These are phyloP conservation scores for Ogataea dorogensis DNA, from an alignment of 805 yeast species.

Conservation along the genomic window DNA sequence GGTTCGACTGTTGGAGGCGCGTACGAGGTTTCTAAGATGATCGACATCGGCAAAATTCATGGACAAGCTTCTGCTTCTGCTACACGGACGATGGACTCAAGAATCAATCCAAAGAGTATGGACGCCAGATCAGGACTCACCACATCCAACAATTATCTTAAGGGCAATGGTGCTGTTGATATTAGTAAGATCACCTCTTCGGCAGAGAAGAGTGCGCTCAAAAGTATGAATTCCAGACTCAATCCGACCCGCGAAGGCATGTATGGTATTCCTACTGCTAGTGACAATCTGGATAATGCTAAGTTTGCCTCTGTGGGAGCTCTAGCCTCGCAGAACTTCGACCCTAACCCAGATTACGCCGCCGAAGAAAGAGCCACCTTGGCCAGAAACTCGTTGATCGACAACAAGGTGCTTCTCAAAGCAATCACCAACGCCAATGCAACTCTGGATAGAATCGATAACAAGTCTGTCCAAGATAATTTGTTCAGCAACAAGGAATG, in stretches of 20 bases:
- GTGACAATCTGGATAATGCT: constrained; percentile 41
- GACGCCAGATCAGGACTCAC: constrained; percentile 33
- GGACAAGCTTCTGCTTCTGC: constrained; percentile 39
- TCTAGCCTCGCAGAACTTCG: constrained; percentile 48
- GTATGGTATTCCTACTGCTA: constrained; percentile 42
- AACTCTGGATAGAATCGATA: constrained; percentile 28
- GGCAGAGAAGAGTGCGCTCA: constrained; percentile 43
- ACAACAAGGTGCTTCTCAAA: constrained; percentile 43
- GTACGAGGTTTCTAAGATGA: constrained; percentile 30
- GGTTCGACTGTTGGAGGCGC: constrained; percentile 28
- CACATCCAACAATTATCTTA: constrained; percentile 29
- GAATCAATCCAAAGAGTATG: constrained; percentile 43
- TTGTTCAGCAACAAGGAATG: constrained; percentile 31
- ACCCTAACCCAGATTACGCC: constrained; percentile 40
- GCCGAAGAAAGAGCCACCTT: constrained; percentile 40
- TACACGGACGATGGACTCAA: constrained; percentile 41
- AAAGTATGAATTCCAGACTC: constrained; percentile 30
- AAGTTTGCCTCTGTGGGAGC: constrained; percentile 57
- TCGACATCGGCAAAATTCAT: constrained; percentile 31
- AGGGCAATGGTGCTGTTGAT: constrained; percentile 46
- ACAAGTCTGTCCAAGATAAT: constrained; percentile 24
- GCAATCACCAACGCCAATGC: constrained; percentile 52
- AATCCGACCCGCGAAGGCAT: constrained; percentile 23
- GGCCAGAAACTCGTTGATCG: constrained; percentile 38
- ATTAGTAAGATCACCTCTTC: constrained; percentile 49